A percentile compares a stretch with the other conserved stretches of the same genome.
Evolutionary conservation across 257 asterid species (phyloP).

Genomic region (Craterostigma plantagineum): DNA sequence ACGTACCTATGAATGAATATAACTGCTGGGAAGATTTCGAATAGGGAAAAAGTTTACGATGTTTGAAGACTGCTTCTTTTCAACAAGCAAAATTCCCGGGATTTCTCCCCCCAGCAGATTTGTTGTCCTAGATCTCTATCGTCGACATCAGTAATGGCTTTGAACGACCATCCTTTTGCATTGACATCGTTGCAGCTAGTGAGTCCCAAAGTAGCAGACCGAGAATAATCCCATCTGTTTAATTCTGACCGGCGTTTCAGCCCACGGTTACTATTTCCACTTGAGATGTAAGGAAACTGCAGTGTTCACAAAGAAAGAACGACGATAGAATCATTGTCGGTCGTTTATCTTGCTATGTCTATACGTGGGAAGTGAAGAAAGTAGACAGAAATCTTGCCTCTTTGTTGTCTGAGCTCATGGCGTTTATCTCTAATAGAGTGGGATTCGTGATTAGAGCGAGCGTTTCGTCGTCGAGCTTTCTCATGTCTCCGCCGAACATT

Average conservation of each 20-base stretch:
- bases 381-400: slow-evolving; percentile 42
- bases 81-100: slow-evolving; percentile 54
- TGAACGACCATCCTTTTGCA: slow-evolving; percentile 53
- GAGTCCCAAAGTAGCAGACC: slow-evolving; percentile 26
- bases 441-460: slow-evolving; percentile 58
- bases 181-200: slow-evolving; percentile 43
- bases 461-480: slow-evolving; percentile 41
- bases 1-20: slow-evolving; percentile 3
- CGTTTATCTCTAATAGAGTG: slow-evolving; percentile 60
- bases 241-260: slow-evolving; percentile 3
- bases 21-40: slow-evolving; percentile 6
- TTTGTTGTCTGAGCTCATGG: slow-evolving; percentile 65
- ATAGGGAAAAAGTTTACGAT: slow-evolving; percentile 28
- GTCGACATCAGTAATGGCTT: slow-evolving; percentile 23
- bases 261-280: slow-evolving; percentile 8
- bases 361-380: background rate
- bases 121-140: slow-evolving; percentile 6
- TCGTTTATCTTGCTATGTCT: background rate
- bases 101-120: slow-evolving; percentile 58
- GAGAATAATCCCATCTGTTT: slow-evolving; percentile 5
- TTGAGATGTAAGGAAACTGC: slow-evolving; percentile 51
- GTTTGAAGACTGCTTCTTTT: slow-evolving; percentile 26
- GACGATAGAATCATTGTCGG: slow-evolving; percentile 5
- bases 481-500: slow-evolving; percentile 96
- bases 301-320: slow-evolving; percentile 7